Evolutionary conservation across 768 basidiomycete species (phyloP).

Genomic region (Amanita pseudoporphyria): DNA sequence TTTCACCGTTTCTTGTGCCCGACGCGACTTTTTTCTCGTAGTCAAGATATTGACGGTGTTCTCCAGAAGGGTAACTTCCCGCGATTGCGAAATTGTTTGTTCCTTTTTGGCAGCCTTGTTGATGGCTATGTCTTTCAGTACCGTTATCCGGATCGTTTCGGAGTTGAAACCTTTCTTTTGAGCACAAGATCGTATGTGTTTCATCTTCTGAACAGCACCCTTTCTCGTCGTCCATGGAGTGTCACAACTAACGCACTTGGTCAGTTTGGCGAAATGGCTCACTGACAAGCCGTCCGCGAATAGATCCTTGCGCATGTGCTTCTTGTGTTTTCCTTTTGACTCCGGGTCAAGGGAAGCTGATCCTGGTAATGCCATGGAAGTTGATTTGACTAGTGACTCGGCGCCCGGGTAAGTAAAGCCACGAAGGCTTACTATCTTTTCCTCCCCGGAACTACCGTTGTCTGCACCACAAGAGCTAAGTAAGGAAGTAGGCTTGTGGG

Average conservation of each 20-base stretch:
- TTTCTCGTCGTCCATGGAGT: constrained; percentile 65
- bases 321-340: constrained; percentile 6
- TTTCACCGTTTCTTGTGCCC: constrained; percentile 30
- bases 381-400: background rate
- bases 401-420: background rate
- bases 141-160: constrained; percentile 44
- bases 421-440: background rate
- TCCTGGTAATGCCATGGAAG: background rate
- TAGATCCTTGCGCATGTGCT: constrained; percentile 12
- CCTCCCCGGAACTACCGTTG: background rate
- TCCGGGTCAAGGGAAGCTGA: constrained; percentile 6
- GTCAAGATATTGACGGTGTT: constrained; percentile 1
- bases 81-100: background rate
- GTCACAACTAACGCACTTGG: constrained; percentile 57
- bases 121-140: constrained; percentile 32
- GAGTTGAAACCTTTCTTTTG: constrained; percentile 45
- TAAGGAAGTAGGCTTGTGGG: background rate
- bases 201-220: constrained; percentile 46
- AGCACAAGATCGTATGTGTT: constrained; percentile 61
- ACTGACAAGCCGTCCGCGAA: constrained; percentile 32
- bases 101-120: background rate
- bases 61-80: background rate
- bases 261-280: constrained; percentile 35
- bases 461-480: background rate
- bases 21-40: background rate